Evolutionary conservation across 768 basidiomycete species (phyloP).

Genomic region (Scleroderma bovista): DNA sequence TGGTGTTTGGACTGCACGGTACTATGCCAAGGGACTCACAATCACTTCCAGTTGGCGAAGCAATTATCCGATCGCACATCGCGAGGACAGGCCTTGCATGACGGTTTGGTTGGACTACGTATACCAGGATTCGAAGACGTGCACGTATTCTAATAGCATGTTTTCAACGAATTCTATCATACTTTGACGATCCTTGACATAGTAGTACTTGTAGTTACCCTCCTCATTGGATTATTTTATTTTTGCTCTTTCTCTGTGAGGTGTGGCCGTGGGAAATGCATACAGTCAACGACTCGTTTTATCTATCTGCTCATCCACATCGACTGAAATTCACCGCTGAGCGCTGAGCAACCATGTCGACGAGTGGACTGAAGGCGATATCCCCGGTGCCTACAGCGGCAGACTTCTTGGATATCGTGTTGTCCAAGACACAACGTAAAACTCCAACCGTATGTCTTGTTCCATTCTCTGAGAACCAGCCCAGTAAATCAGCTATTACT

Average conservation of each 20-base stretch:
- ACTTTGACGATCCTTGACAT: neutral
- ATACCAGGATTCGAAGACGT: neutral
- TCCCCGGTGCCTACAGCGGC: slow-evolving; percentile 96
- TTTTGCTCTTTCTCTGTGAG: neutral
- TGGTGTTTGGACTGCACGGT: slow-evolving; percentile 13
- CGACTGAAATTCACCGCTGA: neutral
- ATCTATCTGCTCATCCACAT: neutral
- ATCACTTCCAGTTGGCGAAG: slow-evolving; percentile 49
- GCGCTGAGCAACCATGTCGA: slow-evolving; percentile 55
- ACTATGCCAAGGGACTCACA: slow-evolving; percentile 2
- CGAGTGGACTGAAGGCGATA: slow-evolving; percentile 92
- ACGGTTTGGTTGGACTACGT: slow-evolving; percentile 1
- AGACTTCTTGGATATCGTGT: slow-evolving; percentile 91
- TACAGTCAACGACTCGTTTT: neutral
- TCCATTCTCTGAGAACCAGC: neutral
- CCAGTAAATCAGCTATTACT: slow-evolving; percentile 2
- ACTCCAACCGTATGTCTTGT: slow-evolving; percentile 72
- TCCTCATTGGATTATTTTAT: neutral
- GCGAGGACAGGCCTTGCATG: slow-evolving; percentile 42
- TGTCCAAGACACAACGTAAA: slow-evolving; percentile 94
- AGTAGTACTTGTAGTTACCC: neutral
- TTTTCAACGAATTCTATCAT: neutral
- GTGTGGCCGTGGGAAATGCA: neutral
- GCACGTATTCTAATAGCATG: neutral
- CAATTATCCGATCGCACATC: slow-evolving; percentile 62